Base-by-base conservation (phyloP, 306 rosid genomes). In the Quercus rubra region DNA sequence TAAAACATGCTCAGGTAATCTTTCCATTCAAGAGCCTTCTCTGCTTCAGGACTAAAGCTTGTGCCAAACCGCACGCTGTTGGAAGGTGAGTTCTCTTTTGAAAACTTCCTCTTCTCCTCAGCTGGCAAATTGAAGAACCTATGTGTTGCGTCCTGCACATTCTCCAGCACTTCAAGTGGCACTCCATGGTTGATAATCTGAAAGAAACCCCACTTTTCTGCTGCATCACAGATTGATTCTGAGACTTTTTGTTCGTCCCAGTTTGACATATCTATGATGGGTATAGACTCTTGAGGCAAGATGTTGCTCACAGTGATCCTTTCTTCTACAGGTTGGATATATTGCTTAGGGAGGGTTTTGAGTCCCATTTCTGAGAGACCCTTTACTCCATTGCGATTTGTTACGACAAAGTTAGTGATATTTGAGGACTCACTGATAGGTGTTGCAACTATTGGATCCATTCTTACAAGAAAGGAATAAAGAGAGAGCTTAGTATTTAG, bases 21-120 rank as follows among this genome's bases (percentile, higher is more conserved):
- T 31, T 87, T 91, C 96, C 93, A 91, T 81, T 91, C 96, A 13
- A 89, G 69, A 11, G 89, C 91, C 71, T 82, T 87, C 87, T 91
- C 96, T 1, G 88, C 70, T 28, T 76, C 46, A 59, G 91, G 87
- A 75, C 63, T 79, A 78, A 89, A 91, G 85, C 93, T 89, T 0
- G 89, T 82, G 0, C 90, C 91, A 46, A 82, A 89, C 49, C 88
- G 73, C 61, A 89, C 87, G 61, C 79, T 74, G 2, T 73, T 84
- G 1, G 90, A 77, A 19, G 59, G 5, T 1, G 92, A 86, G 9
- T 85, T 78, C 49, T 84, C 86, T 91, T n/a, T n/a, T n/a, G n/a
- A n/a, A n/a, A n/a, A n/a, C n/a, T n/a, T n/a, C n/a, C n/a, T n/a
- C n/a, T n/a, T 89, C 81, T 87, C 87, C 76, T 83, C 85, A 12